Percentiles rank a stretch among this genome's conserved stretches.
Evolutionary conservation across 768 basidiomycete genomes (phyloP).

Genomic region (Psilocybe sp.): DNA sequence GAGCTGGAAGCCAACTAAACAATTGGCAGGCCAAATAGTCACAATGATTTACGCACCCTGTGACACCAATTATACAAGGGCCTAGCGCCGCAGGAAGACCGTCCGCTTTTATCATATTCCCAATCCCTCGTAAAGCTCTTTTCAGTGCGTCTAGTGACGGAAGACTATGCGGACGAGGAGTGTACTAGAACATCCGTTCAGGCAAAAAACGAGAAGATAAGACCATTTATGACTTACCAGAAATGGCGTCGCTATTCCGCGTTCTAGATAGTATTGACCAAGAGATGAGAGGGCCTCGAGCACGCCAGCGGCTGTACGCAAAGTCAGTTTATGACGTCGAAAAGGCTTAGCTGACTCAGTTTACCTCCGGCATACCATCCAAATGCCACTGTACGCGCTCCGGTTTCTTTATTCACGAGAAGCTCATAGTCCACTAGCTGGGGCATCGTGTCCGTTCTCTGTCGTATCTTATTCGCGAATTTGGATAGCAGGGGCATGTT

Average conservation of each 20-base stretch:
- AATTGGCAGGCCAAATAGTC: neutral
- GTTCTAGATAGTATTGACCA: conserved; percentile 74
- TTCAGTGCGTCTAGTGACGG: conserved; percentile 54
- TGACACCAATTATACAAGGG: conserved; percentile 79
- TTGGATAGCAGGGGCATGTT: conserved; percentile 76
- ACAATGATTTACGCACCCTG: conserved; percentile 54
- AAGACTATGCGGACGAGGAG: conserved; percentile 78
- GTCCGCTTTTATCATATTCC: conserved; percentile 47
- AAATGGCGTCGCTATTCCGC: conserved; percentile 81
- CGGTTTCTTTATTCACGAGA: conserved; percentile 48
- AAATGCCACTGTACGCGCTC: conserved; percentile 83
- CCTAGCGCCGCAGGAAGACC: conserved; percentile 66
- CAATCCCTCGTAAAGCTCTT: conserved; percentile 52
- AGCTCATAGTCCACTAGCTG: conserved; percentile 86
- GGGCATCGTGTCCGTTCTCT: conserved; percentile 26
- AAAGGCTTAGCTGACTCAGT: conserved; percentile 15
- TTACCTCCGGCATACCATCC: conserved; percentile 90
- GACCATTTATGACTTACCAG: conserved; percentile 46
- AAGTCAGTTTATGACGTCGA: neutral
- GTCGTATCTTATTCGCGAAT: conserved; percentile 40
- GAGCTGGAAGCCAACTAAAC: conserved; percentile 37
- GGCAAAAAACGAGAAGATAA: neutral
- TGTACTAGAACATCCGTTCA: conserved; percentile 44
- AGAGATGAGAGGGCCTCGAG: conserved; percentile 79
- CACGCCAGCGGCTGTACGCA: conserved; percentile 70